Evolutionary conservation across 2,329 filamentous ascomycete species (phyloP), one percentile per base, ranked within the genome.

Genomic region (Colletotrichum theobromicola): DNA sequence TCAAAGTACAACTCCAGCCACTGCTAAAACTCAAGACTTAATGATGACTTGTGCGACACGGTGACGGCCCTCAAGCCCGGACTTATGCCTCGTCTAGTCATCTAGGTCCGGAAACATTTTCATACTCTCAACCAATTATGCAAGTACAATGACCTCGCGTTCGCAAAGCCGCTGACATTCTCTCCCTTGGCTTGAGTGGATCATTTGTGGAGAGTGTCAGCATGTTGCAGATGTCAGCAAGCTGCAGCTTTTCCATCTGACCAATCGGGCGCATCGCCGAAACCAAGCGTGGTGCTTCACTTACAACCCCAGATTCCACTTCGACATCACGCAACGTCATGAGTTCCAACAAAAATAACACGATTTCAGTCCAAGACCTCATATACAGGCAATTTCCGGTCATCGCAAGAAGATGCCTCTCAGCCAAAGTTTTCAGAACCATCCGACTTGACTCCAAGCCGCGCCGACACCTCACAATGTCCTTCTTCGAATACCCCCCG

Each of bases 401-500:
- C 0, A 7, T 12, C 4, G 2, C 9, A 30, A 21, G 9, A 42
- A 8, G 5, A 26, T 5, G 30, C 0, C 15, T 63, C 16, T 1
- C n/a, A 50, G n/a, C 42, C 10, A 50, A 50, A 21, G 42, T 13
- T 10, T 12, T 13, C 42, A 21, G n/a, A 42, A 9, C 30, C 9
- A 16, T 7, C 15, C 34, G 2, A 34, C 1, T 21, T 3, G n/a
- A 24, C 10, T 5, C 10, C 60, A 24, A 18, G 15, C 10, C 60
- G 34, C 3, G 10, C 32, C 61, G 15, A 15, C 24, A n/a, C 12
- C 3, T 10, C 2, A 57, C 28, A 24, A 72, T 69, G 69, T 73
- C 73, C 21, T 65, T 75, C 30, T 72, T 75, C 50, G 63, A 65
- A 12, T 53, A 61, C 15, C 58, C 64, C 13, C 58, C 64, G 6